phyloP scores from a whole-genome alignment of 2,329 filamentous ascomycete genomes.

The Cadophora gregata region DNA sequence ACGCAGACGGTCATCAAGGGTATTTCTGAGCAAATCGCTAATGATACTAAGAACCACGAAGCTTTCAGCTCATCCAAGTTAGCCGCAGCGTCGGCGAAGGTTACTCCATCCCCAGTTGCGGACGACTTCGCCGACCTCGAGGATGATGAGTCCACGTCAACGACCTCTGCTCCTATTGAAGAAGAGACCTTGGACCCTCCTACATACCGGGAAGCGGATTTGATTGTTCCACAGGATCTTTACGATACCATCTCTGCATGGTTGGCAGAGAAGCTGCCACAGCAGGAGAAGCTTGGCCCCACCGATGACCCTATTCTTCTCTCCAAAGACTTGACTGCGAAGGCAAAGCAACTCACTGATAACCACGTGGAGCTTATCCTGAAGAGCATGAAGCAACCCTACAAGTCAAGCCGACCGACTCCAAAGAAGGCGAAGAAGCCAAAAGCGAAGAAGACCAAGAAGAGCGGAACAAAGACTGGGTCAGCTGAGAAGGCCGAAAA shows the following conservation, averaged over 20 bases:
- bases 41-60: constrained; percentile 65
- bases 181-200: constrained; percentile 63
- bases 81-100: constrained; percentile 47
- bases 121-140: constrained; percentile 76
- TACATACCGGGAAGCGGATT: constrained; percentile 75
- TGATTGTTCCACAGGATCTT: constrained; percentile 67
- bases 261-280: constrained; percentile 73
- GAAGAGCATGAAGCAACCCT: constrained; percentile 66
- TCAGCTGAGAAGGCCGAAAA: constrained; percentile 43
- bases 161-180: constrained; percentile 47
- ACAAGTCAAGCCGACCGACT: constrained; percentile 38
- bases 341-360: constrained; percentile 74
- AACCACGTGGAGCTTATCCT: constrained; percentile 72
- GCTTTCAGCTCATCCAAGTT: constrained; percentile 56
- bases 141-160: constrained; percentile 61
- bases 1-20: constrained; percentile 72
- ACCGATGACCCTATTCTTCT: constrained; percentile 79
- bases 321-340: constrained; percentile 72
- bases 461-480: constrained; percentile 37
- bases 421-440: constrained; percentile 48
- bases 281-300: constrained; percentile 72
- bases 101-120: constrained; percentile 49
- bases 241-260: constrained; percentile 71
- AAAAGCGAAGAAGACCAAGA: constrained; percentile 41
- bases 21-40: constrained; percentile 76